phyloP scores from a whole-genome alignment of 148 eudicot species.

The Arbutus unedo region DNA sequence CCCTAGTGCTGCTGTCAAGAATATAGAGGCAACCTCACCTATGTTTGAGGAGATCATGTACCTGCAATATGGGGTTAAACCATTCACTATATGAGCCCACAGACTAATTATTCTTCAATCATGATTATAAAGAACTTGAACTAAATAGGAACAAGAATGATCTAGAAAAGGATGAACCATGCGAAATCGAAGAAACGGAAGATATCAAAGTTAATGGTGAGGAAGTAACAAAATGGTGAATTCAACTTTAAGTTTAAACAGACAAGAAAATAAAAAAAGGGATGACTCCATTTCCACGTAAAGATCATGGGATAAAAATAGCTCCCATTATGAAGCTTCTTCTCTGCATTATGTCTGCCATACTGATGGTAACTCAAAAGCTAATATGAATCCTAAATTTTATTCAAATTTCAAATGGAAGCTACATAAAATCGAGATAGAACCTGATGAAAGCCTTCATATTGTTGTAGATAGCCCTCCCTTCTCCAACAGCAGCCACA shows the following conservation, averaged over 20 bases:
- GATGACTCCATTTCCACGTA: too few relatives aligned
- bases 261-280: neutral
- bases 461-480: slow-evolving; percentile 30
- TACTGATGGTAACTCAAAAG: too few relatives aligned
- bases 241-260: neutral
- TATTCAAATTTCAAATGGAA: too few relatives aligned
- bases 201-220: neutral
- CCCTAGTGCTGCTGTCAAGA: slow-evolving; percentile 89
- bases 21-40: slow-evolving; percentile 81
- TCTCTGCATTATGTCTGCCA: too few relatives aligned
- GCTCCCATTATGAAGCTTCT: neutral
- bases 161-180: neutral
- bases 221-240: neutral
- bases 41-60: slow-evolving; percentile 90
- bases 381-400: too few relatives aligned
- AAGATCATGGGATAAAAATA: too few relatives aligned
- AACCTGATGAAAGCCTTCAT: slow-evolving; percentile 34
- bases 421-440: neutral
- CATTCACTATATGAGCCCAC: neutral
- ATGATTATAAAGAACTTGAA: neutral
- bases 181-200: too few relatives aligned
- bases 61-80: slow-evolving; percentile 28
- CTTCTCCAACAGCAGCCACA: slow-evolving; percentile 49
- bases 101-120: neutral
- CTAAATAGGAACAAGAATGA: neutral